Percentiles rank a stretch among this genome's conserved stretches.
phyloP scores from a whole-genome alignment of 768 basidiomycete species.

The Lactarius vividus region DNA sequence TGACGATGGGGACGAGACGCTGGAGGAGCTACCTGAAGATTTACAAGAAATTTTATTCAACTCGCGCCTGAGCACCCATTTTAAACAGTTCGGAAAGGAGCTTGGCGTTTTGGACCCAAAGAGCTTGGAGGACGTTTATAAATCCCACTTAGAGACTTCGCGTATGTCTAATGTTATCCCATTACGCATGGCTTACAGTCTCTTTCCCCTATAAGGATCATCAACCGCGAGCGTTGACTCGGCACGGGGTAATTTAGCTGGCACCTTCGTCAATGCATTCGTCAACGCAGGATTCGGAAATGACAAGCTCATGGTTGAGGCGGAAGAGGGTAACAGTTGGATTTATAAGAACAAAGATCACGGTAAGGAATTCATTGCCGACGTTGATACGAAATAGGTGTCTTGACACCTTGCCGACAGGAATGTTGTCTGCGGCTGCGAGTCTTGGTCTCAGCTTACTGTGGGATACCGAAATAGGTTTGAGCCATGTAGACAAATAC shows the following conservation, averaged over 20 bases:
- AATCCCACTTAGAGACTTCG: conserved; percentile 89
- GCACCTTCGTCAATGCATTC: conserved; percentile 98
- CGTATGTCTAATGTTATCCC: conserved; percentile 43
- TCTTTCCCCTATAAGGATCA: conserved; percentile 44
- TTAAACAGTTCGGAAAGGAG: conserved; percentile 92
- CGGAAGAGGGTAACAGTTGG: conserved; percentile 96
- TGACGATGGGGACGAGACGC: conserved; percentile 53
- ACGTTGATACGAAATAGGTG: background rate
- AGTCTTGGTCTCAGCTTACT: conserved; percentile 89
- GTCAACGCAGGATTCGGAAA: conserved; percentile 99
- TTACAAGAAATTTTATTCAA: conserved; percentile 86
- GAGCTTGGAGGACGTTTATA: conserved; percentile 96
- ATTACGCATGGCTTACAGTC: background rate
- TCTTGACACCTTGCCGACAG: conserved; percentile 38
- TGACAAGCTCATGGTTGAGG: conserved; percentile 97
- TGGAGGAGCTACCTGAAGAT: conserved; percentile 72
- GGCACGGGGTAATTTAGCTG: conserved; percentile 89
- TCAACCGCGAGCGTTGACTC: conserved; percentile 83
- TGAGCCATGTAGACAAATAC: conserved; percentile 95
- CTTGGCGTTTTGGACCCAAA: conserved; percentile 87
- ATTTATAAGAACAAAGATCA: conserved; percentile 99
- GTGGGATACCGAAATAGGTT: conserved; percentile 95
- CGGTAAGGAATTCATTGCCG: conserved; percentile 46
- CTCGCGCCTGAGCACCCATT: conserved; percentile 74
- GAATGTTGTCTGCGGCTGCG: conserved; percentile 96